phyloP scores from a whole-genome alignment of 2,329 filamentous ascomycete genomes.

The Diaporthe sp. region DNA sequence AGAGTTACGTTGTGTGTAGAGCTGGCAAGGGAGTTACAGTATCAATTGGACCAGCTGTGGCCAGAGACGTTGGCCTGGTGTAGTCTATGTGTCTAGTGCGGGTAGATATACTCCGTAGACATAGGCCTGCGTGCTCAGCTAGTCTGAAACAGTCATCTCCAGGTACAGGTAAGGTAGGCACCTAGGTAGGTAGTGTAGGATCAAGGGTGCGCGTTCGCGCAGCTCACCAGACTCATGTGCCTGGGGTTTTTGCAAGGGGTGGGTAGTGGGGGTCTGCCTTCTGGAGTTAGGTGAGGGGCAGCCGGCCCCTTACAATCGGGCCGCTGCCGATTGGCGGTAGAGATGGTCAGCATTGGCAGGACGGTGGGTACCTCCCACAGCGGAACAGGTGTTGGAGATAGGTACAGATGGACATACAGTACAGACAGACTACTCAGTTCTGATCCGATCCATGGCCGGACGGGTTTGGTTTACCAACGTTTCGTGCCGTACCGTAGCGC shows the following conservation, averaged over 20 bases:
- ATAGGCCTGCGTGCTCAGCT: neutral
- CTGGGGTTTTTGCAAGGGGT: neutral
- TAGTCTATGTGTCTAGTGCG: neutral
- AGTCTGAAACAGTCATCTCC: neutral
- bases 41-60: constrained; percentile 48
- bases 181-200: neutral
- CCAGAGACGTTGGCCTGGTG: neutral
- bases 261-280: neutral
- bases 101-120: neutral
- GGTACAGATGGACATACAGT: too few relatives aligned
- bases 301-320: constrained; percentile 16
- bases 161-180: too few relatives aligned
- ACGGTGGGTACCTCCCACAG: neutral
- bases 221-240: neutral
- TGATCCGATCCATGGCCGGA: neutral
- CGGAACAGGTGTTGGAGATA: neutral
- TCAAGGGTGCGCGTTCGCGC: neutral
- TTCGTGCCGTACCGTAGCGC: neutral
- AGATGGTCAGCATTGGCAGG: neutral
- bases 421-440: too few relatives aligned
- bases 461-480: neutral
- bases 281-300: neutral
- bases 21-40: too few relatives aligned
- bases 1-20: constrained; percentile 11
- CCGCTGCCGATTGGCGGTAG: constrained; percentile 36